Percentiles rank a stretch among this genome's conserved stretches.
Conservation (phyloP, 1,284 basidiomycete species). For the Earliella scabrosa region DNA sequence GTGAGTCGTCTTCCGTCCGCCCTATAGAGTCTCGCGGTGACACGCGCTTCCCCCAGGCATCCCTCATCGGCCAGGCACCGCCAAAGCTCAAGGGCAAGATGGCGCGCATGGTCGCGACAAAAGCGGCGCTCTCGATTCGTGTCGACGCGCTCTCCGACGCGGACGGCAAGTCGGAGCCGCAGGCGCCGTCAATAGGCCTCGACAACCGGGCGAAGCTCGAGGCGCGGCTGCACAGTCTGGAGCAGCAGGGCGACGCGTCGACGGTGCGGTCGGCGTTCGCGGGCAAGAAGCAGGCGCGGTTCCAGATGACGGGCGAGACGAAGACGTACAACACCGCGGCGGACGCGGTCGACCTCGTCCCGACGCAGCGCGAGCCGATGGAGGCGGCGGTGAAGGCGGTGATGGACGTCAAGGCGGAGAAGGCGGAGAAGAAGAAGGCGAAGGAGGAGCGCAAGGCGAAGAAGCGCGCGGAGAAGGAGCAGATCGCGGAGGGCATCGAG, state of each 20-base stretch:
- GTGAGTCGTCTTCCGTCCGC: conserved; percentile 46
- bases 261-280: conserved; percentile 63
- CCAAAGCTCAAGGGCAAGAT: conserved; percentile 99
- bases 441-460: conserved; percentile 66
- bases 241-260: conserved; percentile 78
- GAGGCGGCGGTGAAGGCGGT: conserved; percentile 69
- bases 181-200: conserved; percentile 86
- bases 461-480: conserved; percentile 44
- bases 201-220: conserved; percentile 96
- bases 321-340: conserved; percentile 84
- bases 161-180: conserved; percentile 86
- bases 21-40: neutral
- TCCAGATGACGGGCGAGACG: conserved; percentile 78
- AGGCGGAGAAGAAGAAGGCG: conserved; percentile 80
- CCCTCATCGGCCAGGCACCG: conserved; percentile 95
- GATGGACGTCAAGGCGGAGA: conserved; percentile 82
- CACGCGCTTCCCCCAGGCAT: conserved; percentile 71
- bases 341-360: conserved; percentile 78
- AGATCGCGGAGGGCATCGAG: conserved; percentile 43
- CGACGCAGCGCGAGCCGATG: conserved; percentile 81
- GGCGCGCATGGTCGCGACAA: conserved; percentile 99
- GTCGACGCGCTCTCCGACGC: conserved; percentile 95
- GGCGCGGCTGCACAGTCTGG: conserved; percentile 88
- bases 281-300: conserved; percentile 74
- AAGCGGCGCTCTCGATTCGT: conserved; percentile 95